Conservation (phyloP, 176 grass and related monocot genomes). For the Leersia perrieri region DNA sequence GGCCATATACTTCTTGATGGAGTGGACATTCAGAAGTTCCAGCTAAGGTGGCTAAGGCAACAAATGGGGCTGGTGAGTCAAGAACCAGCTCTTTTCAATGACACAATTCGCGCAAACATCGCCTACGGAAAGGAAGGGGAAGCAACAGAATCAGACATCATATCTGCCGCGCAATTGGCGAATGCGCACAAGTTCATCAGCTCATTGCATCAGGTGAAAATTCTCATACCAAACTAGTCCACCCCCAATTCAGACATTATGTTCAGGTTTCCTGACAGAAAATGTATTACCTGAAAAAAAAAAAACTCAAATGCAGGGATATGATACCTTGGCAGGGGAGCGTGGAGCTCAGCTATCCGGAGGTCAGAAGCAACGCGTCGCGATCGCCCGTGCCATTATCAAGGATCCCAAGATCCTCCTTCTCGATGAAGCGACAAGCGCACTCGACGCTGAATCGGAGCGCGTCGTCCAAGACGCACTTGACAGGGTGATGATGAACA, state of each 20-base stretch:
- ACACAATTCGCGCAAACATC: constrained; percentile 64
- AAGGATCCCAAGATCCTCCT: constrained; percentile 65
- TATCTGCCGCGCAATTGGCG: constrained; percentile 39
- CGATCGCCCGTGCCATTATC: constrained; percentile 62
- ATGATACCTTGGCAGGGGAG: constrained; percentile 61
- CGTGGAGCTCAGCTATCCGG: constrained; percentile 71
- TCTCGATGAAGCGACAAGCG: constrained; percentile 73
- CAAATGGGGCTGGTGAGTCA: constrained; percentile 78
- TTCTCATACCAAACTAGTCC: background rate
- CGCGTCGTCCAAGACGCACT: constrained; percentile 59
- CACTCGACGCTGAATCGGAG: constrained; percentile 66
- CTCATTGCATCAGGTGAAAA: constrained; percentile 53
- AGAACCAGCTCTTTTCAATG: constrained; percentile 66
- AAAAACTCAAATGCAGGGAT: constrained; percentile 69
- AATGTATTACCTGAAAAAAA: constrained; percentile 17
- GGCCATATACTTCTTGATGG: constrained; percentile 65
- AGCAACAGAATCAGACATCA: constrained; percentile 47
- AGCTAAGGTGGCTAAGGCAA: constrained; percentile 69
- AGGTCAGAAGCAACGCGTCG: constrained; percentile 72
- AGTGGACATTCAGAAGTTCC: constrained; percentile 53
- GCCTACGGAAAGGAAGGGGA: constrained; percentile 66
- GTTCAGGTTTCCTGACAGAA: background rate
- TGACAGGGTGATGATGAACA: constrained; percentile 44
- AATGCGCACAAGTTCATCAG: constrained; percentile 72
- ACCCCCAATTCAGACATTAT: background rate